A percentile compares a stretch with the other conserved stretches of the same genome.
These are phyloP conservation scores for Heracleum sosnowskyi DNA, from an alignment of 129 eudicot genomes.

Conservation along the genomic window DNA sequence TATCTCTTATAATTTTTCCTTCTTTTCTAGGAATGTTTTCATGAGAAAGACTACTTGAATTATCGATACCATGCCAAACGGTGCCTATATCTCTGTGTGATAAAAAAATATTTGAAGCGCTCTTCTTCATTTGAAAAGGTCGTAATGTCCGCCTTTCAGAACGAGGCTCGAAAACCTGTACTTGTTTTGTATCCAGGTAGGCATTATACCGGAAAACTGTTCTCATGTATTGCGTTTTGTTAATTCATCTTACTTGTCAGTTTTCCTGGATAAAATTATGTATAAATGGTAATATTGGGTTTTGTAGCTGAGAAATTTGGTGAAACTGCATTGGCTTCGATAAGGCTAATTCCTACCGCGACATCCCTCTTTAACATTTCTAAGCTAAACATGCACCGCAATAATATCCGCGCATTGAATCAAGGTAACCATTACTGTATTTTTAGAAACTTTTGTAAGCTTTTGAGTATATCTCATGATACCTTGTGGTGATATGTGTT, in stretches of 20 bases:
- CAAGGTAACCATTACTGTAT: slow-evolving; percentile 37
- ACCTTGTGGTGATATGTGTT: background rate
- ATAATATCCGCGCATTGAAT: slow-evolving; percentile 47
- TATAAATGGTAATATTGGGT: background rate
- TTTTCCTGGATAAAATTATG: background rate
- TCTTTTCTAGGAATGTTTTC: slow-evolving; percentile 73
- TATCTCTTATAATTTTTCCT: background rate
- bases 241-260: background rate
- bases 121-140: slow-evolving; percentile 47
- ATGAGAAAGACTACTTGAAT: slow-evolving; percentile 86
- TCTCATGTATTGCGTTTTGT: background rate
- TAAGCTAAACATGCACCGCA: slow-evolving; percentile 55
- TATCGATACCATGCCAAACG: slow-evolving; percentile 93
- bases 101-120: slow-evolving; percentile 55
- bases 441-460: background rate
- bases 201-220: slow-evolving; percentile 2
- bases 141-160: slow-evolving; percentile 71
- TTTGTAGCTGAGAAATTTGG: slow-evolving; percentile 36
- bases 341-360: slow-evolving; percentile 78
- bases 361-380: slow-evolving; percentile 48
- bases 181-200: slow-evolving; percentile 76
- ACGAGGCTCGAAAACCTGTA: slow-evolving; percentile 89
- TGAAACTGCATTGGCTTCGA: slow-evolving; percentile 34
- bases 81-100: slow-evolving; percentile 72
- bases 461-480: background rate